Conservation (phyloP, 257 asterid species). For the Phtheirospermum japonicum region DNA sequence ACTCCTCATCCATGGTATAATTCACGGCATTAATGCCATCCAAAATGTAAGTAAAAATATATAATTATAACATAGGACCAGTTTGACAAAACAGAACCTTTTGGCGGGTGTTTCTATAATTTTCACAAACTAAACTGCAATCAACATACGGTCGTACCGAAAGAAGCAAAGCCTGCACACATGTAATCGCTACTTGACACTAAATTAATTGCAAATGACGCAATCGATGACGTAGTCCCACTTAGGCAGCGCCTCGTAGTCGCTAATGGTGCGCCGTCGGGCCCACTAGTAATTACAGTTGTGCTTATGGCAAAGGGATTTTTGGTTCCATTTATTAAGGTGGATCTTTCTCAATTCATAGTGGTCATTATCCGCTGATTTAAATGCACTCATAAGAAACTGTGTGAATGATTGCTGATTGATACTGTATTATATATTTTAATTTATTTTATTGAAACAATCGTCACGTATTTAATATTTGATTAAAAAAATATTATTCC, state of each 20-base stretch:
- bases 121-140: neutral
- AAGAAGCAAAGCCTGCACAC: slow-evolving; percentile 13
- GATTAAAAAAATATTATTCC: no score
- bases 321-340: slow-evolving; percentile 5
- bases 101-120: neutral
- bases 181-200: slow-evolving; percentile 12
- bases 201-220: slow-evolving; percentile 11
- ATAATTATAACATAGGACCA: neutral
- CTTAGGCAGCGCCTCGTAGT: slow-evolving; percentile 32
- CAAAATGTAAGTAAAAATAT: no score
- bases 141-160: neutral
- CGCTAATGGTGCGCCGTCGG: slow-evolving; percentile 24
- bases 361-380: no score
- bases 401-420: no score
- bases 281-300: slow-evolving; percentile 20
- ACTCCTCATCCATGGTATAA: no score
- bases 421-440: no score
- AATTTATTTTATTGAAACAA: no score
- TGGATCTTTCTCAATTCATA: neutral
- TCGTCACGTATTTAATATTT: no score
- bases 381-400: no score
- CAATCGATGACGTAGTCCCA: slow-evolving; percentile 23
- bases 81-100: neutral
- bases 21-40: no score
- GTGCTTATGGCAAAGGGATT: neutral